Evolutionary conservation across 2,329 filamentous ascomycete genomes (phyloP).

Genomic region (Claviceps lovelessii): DNA sequence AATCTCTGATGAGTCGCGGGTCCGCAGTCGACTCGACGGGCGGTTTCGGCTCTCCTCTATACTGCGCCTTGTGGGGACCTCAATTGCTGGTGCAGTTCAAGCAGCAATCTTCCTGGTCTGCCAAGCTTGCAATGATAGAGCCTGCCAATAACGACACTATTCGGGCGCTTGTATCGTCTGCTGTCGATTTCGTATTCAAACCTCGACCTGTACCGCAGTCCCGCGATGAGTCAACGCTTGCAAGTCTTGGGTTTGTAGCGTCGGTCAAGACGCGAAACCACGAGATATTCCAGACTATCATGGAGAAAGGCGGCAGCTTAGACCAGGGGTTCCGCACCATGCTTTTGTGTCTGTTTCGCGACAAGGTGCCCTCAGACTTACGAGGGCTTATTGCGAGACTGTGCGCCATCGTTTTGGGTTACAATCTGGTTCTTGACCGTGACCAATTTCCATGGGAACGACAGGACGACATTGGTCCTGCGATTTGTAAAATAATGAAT

Average conservation of each 20-base stretch:
- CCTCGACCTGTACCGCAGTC: conserved; percentile 6
- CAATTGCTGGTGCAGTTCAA: conserved; percentile 10
- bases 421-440: background rate
- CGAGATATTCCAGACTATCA: background rate
- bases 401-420: background rate
- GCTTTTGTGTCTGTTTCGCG: background rate
- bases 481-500: background rate
- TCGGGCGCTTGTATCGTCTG: background rate
- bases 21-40: conserved; percentile 11
- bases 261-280: background rate
- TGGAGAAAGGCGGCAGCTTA: background rate
- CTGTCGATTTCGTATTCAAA: background rate
- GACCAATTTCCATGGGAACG: conserved; percentile 1
- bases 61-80: conserved; percentile 21
- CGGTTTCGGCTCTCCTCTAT: conserved; percentile 18
- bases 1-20: conserved; percentile 11
- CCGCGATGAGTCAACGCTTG: background rate
- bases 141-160: background rate
- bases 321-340: background rate
- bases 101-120: conserved; percentile 8
- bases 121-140: background rate
- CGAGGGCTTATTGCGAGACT: background rate
- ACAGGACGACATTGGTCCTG: background rate
- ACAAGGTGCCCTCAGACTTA: background rate
- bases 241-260: conserved; percentile 4